A percentile compares a stretch with the other conserved stretches of the same genome.
These are phyloP conservation scores for Naganishia randhawae DNA, from an alignment of 768 basidiomycete species.

Conservation along the genomic window DNA sequence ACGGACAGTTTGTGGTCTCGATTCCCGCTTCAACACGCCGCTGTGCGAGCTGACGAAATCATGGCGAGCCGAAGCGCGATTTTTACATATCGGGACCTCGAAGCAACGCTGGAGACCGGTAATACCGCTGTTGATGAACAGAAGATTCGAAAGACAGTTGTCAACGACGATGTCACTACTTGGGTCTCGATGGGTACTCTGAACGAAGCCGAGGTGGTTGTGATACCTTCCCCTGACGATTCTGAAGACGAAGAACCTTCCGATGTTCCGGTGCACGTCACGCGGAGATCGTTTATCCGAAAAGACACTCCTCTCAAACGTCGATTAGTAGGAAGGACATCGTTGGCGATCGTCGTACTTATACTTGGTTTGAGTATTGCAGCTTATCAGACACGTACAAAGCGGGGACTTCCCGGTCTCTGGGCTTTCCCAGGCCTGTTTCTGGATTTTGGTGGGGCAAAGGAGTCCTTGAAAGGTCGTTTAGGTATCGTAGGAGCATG, in stretches of 20 bases:
- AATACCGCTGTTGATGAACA: neutral
- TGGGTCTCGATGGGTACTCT: conserved; percentile 1
- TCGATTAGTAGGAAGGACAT: neutral
- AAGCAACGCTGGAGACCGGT: neutral
- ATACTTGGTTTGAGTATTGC: conserved; percentile 10
- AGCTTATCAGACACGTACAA: conserved; percentile 14
- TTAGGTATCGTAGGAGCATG: neutral
- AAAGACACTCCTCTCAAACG: neutral
- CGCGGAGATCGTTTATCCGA: neutral
- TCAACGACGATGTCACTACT: neutral
- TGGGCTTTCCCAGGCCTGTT: conserved; percentile 14
- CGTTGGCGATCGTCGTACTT: conserved; percentile 10
- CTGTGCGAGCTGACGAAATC: conserved; percentile 42
- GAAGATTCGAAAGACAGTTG: neutral
- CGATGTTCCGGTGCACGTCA: neutral
- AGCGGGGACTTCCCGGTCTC: conserved; percentile 4
- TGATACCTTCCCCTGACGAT: conserved; percentile 1
- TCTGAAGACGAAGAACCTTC: conserved; percentile 3
- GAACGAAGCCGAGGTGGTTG: conserved; percentile 8
- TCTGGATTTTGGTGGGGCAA: neutral
- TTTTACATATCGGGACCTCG: conserved; percentile 36
- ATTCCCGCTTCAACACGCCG: conserved; percentile 42
- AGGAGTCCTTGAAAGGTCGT: neutral
- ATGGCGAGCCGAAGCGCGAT: conserved; percentile 45
- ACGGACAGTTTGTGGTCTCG: conserved; percentile 38